Percentiles rank a stretch among this genome's conserved stretches.
Evolutionary conservation across 306 rosid genomes (phyloP).

Genomic region (Quercus ilex): DNA sequence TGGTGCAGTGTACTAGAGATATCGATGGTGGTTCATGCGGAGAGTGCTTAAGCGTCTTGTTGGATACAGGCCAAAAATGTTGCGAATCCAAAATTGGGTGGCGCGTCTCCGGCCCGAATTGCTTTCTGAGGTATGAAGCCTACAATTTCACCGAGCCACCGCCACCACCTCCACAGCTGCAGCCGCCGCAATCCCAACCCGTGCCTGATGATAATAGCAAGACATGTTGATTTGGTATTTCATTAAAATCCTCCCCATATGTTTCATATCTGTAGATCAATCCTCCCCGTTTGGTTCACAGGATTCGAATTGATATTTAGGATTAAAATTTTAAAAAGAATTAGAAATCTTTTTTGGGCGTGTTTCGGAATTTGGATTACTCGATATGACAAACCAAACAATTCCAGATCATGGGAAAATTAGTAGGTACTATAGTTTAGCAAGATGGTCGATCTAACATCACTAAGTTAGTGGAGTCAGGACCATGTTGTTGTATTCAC

Average conservation of each 20-base stretch:
- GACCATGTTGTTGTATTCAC: no score
- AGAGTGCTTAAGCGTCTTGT: slow-evolving; percentile 23
- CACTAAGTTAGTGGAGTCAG: no score
- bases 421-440: no score
- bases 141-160: slow-evolving; percentile 18
- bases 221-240: neutral
- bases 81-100: slow-evolving; percentile 24
- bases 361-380: no score
- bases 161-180: neutral
- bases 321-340: no score
- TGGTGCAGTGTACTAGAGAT: slow-evolving; percentile 46
- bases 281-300: neutral
- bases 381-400: no score
- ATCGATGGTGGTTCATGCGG: slow-evolving; percentile 14
- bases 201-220: neutral
- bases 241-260: neutral
- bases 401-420: no score
- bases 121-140: slow-evolving; percentile 39
- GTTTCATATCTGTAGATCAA: no score
- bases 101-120: slow-evolving; percentile 33
- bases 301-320: no score
- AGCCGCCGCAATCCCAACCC: neutral
- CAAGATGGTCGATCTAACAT: no score
- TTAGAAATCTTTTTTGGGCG: no score
- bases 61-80: neutral